These are phyloP conservation scores for Pichia paraexigua DNA, from an alignment of 805 yeast species.

Conservation along the genomic window DNA sequence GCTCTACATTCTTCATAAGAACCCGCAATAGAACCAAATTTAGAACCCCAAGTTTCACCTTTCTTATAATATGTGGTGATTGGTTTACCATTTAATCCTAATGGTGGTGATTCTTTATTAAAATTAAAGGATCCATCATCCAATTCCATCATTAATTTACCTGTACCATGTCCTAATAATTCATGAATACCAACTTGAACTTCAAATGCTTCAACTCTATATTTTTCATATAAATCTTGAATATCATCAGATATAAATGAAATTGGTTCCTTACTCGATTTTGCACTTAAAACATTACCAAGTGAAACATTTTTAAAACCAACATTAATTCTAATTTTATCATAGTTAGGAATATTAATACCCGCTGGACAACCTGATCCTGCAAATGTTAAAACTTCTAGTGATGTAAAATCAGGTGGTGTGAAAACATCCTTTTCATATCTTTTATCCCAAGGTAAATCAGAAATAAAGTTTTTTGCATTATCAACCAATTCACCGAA, in stretches of 20 bases:
- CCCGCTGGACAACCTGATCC: conserved; percentile 92
- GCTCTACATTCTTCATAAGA: conserved; percentile 93
- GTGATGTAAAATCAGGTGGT: conserved; percentile 87
- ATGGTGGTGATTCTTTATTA: conserved; percentile 54
- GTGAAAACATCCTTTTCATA: conserved; percentile 81
- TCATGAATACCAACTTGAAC: conserved; percentile 94
- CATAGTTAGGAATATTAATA: conserved; percentile 87
- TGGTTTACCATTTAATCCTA: conserved; percentile 53
- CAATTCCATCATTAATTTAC: conserved; percentile 59
- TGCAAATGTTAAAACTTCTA: conserved; percentile 83
- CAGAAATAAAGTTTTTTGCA: conserved; percentile 56
- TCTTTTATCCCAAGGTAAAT: conserved; percentile 69
- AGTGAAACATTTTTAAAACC: conserved; percentile 88
- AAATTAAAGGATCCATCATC: conserved; percentile 64
- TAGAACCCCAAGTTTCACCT: conserved; percentile 87
- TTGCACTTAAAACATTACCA: conserved; percentile 77
- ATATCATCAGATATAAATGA: conserved; percentile 53
- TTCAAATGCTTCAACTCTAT: conserved; percentile 77
- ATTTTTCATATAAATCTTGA: conserved; percentile 53
- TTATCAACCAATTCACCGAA: conserved; percentile 60
- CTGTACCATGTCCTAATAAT: conserved; percentile 85
- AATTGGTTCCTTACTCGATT: conserved; percentile 58
- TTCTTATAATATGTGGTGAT: conserved; percentile 62
- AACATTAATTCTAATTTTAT: conserved; percentile 71
- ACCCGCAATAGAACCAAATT: conserved; percentile 76